Percentiles rank a stretch among this genome's conserved stretches.
Evolutionary conservation across 2,329 filamentous ascomycete species (phyloP).

Genomic region (Stachybotrys echinatus): DNA sequence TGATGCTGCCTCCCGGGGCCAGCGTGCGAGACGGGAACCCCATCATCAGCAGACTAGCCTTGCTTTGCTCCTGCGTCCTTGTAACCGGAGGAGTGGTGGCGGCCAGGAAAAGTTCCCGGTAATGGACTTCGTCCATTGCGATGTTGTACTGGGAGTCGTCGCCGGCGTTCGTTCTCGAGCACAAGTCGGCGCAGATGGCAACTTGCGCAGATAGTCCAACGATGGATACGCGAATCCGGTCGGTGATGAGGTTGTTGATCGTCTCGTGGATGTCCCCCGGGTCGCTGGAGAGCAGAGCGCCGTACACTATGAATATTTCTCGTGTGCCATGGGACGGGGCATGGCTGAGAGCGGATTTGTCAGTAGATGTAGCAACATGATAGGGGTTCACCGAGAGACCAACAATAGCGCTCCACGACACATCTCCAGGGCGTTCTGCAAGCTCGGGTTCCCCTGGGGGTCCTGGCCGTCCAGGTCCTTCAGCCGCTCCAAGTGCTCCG

Average conservation of each 20-base stretch:
- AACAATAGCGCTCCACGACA: constrained; percentile 84
- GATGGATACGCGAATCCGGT: constrained; percentile 82
- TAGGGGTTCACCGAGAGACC: constrained; percentile 13
- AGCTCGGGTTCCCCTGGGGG: constrained; percentile 68
- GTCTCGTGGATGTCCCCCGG: constrained; percentile 95
- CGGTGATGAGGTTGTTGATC: constrained; percentile 69
- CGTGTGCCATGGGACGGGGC: constrained; percentile 89
- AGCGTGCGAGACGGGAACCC: constrained; percentile 88
- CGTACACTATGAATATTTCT: constrained; percentile 88
- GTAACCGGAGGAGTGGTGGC: constrained; percentile 87
- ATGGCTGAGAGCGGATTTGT: constrained; percentile 36
- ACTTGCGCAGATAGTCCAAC: constrained; percentile 90
- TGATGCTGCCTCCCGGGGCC: constrained; percentile 58
- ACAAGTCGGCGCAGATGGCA: constrained; percentile 86
- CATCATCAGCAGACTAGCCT: constrained; percentile 83
- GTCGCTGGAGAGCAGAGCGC: constrained; percentile 83
- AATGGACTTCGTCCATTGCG: constrained; percentile 71
- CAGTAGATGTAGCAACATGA: background rate
- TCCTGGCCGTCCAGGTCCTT: constrained; percentile 61
- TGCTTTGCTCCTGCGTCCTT: constrained; percentile 54
- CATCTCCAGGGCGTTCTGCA: constrained; percentile 97
- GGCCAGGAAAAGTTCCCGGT: constrained; percentile 81
- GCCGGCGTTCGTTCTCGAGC: constrained; percentile 78
- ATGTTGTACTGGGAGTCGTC: constrained; percentile 74
- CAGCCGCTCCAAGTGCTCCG: constrained; percentile 77